Percentiles rank a stretch among this genome's conserved stretches.
Conservation (phyloP, 2,329 filamentous ascomycete species). For the Fusarium compactum region DNA sequence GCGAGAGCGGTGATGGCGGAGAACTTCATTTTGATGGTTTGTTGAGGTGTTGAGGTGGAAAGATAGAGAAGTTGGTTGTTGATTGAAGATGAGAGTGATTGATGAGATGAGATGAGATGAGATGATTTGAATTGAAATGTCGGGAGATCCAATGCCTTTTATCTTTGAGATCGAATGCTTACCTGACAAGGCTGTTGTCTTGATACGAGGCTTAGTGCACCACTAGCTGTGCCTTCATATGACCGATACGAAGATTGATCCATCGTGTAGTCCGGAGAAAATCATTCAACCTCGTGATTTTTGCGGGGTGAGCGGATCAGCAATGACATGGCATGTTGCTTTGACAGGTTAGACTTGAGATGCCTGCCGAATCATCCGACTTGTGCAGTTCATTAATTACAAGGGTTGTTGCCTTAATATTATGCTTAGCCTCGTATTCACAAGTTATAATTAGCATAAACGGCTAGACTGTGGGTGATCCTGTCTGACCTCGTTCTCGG, state of each 20-base stretch:
- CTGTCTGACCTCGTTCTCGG: constrained; percentile 3
- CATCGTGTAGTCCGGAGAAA: constrained; percentile 6
- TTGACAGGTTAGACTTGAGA: background rate
- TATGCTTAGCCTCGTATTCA: constrained; percentile 25
- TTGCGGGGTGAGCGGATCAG: constrained; percentile 4
- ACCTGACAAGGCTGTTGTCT: background rate
- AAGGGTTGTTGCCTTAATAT: constrained; percentile 1
- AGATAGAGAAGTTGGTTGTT: background rate
- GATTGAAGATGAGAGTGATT: background rate
- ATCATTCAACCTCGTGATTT: constrained; percentile 9
- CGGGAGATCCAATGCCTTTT: constrained; percentile 20
- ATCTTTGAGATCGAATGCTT: background rate
- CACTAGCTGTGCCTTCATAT: constrained; percentile 19
- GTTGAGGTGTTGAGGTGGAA: background rate
- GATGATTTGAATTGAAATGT: background rate
- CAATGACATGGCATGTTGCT: background rate
- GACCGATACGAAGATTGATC: constrained; percentile 8
- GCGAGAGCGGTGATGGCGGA: constrained; percentile 44
- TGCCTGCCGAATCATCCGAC: constrained; percentile 4
- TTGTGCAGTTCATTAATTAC: constrained; percentile 4
- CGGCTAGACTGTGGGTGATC: constrained; percentile 5
- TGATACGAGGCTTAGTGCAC: constrained; percentile 19
- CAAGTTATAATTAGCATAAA: constrained; percentile 10
- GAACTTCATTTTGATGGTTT: constrained; percentile 49
- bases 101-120: background rate